Conservation (phyloP, 108 stramenopile genomes). For the Stephanodiscus minutulus region DNA sequence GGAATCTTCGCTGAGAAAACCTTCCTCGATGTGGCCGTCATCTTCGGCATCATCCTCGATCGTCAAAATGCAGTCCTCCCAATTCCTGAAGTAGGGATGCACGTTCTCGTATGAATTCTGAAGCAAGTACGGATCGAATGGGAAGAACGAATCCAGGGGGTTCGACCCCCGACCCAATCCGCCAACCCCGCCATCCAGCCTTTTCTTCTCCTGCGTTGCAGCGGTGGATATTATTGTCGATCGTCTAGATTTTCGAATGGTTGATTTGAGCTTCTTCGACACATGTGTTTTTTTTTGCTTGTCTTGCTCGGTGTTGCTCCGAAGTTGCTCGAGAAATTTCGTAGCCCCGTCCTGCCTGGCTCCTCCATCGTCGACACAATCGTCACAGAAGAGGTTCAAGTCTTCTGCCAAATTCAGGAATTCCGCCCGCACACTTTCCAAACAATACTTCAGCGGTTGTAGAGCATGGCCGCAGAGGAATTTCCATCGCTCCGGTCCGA, state of each 20-base stretch:
- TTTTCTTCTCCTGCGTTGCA: conserved; percentile 67
- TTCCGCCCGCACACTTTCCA: conserved; percentile 92
- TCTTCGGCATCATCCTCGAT: conserved; percentile 11
- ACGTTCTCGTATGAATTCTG: conserved; percentile 76
- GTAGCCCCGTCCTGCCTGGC: conserved; percentile 18
- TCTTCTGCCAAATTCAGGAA: conserved; percentile 85
- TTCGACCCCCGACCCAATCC: conserved; percentile 89
- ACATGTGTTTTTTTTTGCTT: conserved; percentile 15
- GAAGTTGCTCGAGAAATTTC: conserved; percentile 35
- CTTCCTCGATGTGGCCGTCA: conserved; percentile 25
- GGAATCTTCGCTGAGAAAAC: conserved; percentile 19
- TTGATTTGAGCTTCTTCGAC: conserved; percentile 17
- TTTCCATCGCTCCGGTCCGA: conserved; percentile 66
- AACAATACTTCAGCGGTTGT: conserved; percentile 89
- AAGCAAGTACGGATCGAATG: conserved; percentile 96
- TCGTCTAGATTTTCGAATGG: conserved; percentile 39
- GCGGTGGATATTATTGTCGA: conserved; percentile 66
- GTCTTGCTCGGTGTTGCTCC: conserved; percentile 24
- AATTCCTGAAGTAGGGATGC: conserved; percentile 84
- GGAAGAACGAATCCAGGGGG: conserved; percentile 95
- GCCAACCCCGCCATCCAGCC: conserved; percentile 83
- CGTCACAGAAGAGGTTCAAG: conserved; percentile 50
- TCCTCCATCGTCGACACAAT: neutral
- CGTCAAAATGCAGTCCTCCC: conserved; percentile 69
- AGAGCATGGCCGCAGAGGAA: conserved; percentile 65